Percentiles rank a stretch among this genome's conserved stretches.
These are phyloP conservation scores for Alternaria sp. DNA, from an alignment of 2,329 filamentous ascomycete genomes.

Conservation along the genomic window DNA sequence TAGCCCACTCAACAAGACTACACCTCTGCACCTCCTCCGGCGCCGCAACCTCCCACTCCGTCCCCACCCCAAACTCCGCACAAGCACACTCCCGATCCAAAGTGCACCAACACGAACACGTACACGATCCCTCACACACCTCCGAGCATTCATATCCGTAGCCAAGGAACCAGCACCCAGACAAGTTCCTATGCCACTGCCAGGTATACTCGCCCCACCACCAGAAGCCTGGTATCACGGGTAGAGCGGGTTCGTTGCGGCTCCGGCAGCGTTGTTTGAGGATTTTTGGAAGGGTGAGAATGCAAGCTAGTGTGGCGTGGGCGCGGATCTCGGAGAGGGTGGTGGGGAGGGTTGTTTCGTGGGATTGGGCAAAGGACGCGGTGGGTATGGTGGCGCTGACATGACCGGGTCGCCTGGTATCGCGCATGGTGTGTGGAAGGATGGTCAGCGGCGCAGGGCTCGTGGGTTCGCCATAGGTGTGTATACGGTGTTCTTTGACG, in stretches of 20 bases:
- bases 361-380: background rate
- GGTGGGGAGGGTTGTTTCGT: constrained; percentile 9
- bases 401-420: background rate
- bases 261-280: background rate
- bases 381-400: background rate
- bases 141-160: background rate
- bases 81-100: constrained; percentile 4
- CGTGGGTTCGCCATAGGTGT: background rate
- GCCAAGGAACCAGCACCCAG: constrained; percentile 12
- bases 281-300: background rate
- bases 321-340: constrained; percentile 1
- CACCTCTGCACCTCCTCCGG: constrained; percentile 10
- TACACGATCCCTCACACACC: background rate
- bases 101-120: background rate
- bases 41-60: background rate
- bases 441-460: background rate
- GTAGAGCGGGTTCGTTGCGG: background rate
- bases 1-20: constrained; percentile 11
- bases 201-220: constrained; percentile 15
- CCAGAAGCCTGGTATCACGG: background rate
- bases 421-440: background rate
- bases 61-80: constrained; percentile 1
- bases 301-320: background rate
- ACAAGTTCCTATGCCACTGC: constrained; percentile 18
- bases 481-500: constrained; percentile 14